A percentile compares a stretch with the other conserved stretches of the same genome.
Conservation (phyloP, 2,329 filamentous ascomycete species). For the Colletotrichum musae region DNA sequence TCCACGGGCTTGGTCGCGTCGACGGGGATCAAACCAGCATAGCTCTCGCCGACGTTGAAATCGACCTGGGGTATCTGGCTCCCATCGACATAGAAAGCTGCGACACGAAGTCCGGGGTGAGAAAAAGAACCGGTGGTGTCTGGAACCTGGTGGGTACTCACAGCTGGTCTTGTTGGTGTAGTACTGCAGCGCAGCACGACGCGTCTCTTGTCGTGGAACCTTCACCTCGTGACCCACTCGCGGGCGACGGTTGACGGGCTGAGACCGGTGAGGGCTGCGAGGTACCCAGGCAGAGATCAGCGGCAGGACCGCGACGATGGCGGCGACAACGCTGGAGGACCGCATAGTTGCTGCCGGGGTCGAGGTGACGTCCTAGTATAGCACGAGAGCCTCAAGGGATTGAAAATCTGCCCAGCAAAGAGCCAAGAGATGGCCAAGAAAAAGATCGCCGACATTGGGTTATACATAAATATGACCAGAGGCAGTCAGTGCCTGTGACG, state of each 20-base stretch:
- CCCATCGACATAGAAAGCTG: conserved; percentile 76
- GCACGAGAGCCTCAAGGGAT: conserved; percentile 1
- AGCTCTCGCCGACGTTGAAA: conserved; percentile 78
- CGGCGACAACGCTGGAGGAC: conserved; percentile 3
- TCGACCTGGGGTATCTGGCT: conserved; percentile 75
- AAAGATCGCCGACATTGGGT: not conserved
- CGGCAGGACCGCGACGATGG: conserved; percentile 5
- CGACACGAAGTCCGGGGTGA: no score
- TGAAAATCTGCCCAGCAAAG: conserved; percentile 14
- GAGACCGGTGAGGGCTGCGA: not conserved
- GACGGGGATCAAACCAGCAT: conserved; percentile 73
- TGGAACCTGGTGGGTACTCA: not conserved
- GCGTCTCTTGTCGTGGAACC: not conserved
- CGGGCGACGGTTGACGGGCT: conserved; percentile 4
- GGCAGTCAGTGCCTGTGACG: not conserved
- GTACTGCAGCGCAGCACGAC: conserved; percentile 22
- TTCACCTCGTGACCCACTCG: not conserved
- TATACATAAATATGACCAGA: not conserved
- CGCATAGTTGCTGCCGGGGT: not conserved
- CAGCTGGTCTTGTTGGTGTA: conserved; percentile 32
- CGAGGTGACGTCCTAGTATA: not conserved
- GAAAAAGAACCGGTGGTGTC: no score
- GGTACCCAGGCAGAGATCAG: conserved; percentile 18
- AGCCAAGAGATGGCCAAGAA: conserved; percentile 8
- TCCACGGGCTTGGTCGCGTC: conserved; percentile 62